phyloP scores from a whole-genome alignment of 305 asterid species.

The Plantago lanceolata region DNA sequence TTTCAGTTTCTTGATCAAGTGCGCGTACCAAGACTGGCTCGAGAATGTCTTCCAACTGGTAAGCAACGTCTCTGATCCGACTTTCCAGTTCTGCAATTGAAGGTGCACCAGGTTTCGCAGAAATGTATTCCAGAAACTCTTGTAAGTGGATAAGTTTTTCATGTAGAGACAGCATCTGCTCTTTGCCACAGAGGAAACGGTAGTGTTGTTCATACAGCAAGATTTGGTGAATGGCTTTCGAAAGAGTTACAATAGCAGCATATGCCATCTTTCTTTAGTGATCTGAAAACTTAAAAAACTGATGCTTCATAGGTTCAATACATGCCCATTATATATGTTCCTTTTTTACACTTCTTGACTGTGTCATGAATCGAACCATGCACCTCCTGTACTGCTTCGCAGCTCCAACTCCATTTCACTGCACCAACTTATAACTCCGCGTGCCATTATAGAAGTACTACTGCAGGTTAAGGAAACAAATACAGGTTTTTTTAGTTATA shows the following conservation, averaged over 20 bases:
- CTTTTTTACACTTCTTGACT: too few species aligned
- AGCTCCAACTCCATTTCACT: too few species aligned
- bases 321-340: too few species aligned
- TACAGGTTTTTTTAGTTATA: too few species aligned
- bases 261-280: constrained; percentile 12
- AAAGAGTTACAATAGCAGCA: constrained; percentile 23
- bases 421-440: too few species aligned
- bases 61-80: constrained; percentile 16
- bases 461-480: too few species aligned
- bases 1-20: background rate
- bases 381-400: too few species aligned
- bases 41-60: constrained; percentile 15
- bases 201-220: background rate
- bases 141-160: constrained; percentile 11
- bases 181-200: background rate
- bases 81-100: background rate
- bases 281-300: too few species aligned
- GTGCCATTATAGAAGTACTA: too few species aligned
- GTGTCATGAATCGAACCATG: too few species aligned
- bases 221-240: constrained; percentile 3
- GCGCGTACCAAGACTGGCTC: background rate
- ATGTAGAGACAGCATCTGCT: background rate
- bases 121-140: constrained; percentile 1
- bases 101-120: background rate
- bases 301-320: too few species aligned